Evolutionary conservation across 305 asterid genomes (phyloP), one percentile per base, ranked within the genome.

Genomic region (Fraxinus dipetala): DNA sequence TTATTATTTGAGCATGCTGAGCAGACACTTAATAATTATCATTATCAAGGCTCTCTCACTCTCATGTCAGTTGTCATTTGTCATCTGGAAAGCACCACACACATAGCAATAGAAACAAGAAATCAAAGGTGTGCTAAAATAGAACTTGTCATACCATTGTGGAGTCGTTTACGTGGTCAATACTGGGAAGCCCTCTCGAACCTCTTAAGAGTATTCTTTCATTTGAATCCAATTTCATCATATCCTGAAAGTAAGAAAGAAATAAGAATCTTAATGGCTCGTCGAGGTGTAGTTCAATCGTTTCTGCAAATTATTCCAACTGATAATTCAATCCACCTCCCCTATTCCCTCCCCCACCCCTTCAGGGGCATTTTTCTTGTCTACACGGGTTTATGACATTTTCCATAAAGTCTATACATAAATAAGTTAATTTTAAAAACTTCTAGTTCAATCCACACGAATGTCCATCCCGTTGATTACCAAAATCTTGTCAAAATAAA

Each of bases 81-180:
- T 48, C 20, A 43, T 31, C 24, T 61, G 51, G 69, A 81, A 35
- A 59, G 34, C 73, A 59, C 76, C 54, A 14, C 10, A 38, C 28
- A 31, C 22, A 20, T 56, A 14, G 43, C 48, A 14, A 20, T 2
- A 36, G 30, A 74, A 35, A 38, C 67, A 69, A 70, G 67, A 14
- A 69, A 14, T 18, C 38, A 51, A 11, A 72, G 34, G 7, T 8
- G 69, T 13, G 28, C 36, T 67, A 78, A 74, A 3, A 43, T 51
- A 65, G 75, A 81, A 31, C 26, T 16, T 10, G 80, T 61, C 76
- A 34, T 87, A 94, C 99, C 99, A 94, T 94, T 59, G 87, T 79
- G 79, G 91, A 54, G 83, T 95, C 99, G 81, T 93, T 85, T 79
- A 95, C 90, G 84, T 93, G 99, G 90, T 95, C 98, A 84, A 94